These are phyloP conservation scores for Fragilariopsis cylindrus DNA, from an alignment of 108 stramenopile species.

Conservation along the genomic window DNA sequence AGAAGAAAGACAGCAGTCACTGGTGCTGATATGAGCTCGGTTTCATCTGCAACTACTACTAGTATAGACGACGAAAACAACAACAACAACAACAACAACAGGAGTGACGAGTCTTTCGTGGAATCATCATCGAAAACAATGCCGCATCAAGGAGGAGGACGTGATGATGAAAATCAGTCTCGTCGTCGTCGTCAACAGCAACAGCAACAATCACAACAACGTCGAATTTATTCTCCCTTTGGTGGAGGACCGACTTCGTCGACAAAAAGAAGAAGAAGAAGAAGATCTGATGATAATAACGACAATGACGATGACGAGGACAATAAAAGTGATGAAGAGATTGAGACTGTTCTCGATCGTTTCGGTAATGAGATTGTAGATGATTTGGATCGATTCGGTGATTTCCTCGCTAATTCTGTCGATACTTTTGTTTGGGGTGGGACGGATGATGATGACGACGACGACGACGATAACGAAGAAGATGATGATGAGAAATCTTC, in stretches of 20 bases:
- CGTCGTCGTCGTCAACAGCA: no score
- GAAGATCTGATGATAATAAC: neutral
- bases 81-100: no score
- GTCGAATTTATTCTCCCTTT: slow-evolving; percentile 31
- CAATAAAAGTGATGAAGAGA: neutral
- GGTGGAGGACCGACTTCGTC: neutral
- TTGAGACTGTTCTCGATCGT: neutral
- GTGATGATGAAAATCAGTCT: no score
- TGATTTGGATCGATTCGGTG: slow-evolving; percentile 34
- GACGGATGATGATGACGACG: neutral
- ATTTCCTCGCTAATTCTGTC: slow-evolving; percentile 32
- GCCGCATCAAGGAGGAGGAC: no score
- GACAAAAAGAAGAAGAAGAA: slow-evolving; percentile 2
- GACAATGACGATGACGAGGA: neutral
- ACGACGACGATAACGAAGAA: neutral
- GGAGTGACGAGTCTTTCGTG: no score
- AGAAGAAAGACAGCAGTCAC: no score
- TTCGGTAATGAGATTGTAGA: slow-evolving; percentile 12
- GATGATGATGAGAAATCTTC: slow-evolving; percentile 6
- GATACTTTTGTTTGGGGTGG: slow-evolving; percentile 38
- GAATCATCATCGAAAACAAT: no score
- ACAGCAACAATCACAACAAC: neutral
- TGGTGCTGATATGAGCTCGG: no score
- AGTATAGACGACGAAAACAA: no score
- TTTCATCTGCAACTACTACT: no score